Evolutionary conservation across 768 basidiomycete genomes (phyloP), one percentile per base, ranked within the genome.

Genomic region (Suillus subaureus): DNA sequence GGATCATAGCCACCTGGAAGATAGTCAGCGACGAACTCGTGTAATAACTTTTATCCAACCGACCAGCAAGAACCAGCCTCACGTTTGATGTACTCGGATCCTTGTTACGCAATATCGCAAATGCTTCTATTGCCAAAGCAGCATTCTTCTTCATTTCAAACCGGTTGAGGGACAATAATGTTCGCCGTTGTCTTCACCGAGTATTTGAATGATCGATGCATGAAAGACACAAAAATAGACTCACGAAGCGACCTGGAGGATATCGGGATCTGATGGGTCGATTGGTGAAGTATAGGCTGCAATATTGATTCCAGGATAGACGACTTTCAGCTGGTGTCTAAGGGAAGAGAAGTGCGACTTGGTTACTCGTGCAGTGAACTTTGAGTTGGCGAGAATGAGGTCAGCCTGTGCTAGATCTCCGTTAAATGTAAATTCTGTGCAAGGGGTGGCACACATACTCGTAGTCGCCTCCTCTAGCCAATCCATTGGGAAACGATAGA

Each of bases 301-400:
- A n/a, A 94, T 79, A 69, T 97, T 95, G 66, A 99, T 95, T 0
- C 96, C 95, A 1, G 97, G 97, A 74, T 98, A 96, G n/a, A 98
- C 89, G 21, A 97, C 89, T 45, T 81, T 82, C 4, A 91, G 94
- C 0, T 77, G 80, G 33, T 81, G 80, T 2, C 63, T 67, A 52
- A 99, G 87, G 2, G 88, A 87, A 0, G 86, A 82, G 71, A 99
- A 93, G 69, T 94, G 87, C 3, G 84, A 79, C 66, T 81, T 83
- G 74, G 96, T 96, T 0, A 98, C 85, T 31, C 89, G 78, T n/a
- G 89, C 85, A 0, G 96, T 98, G 72, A 97, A 99, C 31, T 83
- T 81, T 4, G 97, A 99, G 74, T 99, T 99, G 37, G 91, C 93
- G 12, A 99, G 85, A 28, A 98, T 89, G 62, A 91, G 80, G 75